A percentile compares a stretch with the other conserved stretches of the same genome.
phyloP scores from a whole-genome alignment of 2,329 filamentous ascomycete genomes.

The Dothistroma septosporum region DNA sequence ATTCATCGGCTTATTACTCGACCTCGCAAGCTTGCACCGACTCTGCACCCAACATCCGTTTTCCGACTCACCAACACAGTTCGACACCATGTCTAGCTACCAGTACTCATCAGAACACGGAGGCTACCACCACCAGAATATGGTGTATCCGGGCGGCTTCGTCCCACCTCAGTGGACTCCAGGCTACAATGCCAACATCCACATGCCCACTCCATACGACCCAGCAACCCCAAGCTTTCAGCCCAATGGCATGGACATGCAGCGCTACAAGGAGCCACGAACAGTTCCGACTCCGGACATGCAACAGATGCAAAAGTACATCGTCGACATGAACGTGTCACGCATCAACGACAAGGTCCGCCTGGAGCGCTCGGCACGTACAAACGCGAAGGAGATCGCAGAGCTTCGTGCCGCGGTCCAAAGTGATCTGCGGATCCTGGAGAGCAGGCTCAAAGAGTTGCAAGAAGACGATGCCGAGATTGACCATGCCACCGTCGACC shows the following conservation, averaged over 20 bases:
- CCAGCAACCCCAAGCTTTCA: slow-evolving; percentile 11
- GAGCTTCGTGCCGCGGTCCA: slow-evolving; percentile 5
- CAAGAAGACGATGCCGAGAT: slow-evolving; percentile 5
- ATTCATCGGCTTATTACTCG: not conserved
- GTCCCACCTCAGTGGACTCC: not conserved
- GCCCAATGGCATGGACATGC: slow-evolving; percentile 7
- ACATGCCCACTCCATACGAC: slow-evolving; percentile 2
- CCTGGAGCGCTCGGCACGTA: slow-evolving; percentile 3
- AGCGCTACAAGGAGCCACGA: not conserved
- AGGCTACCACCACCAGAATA: not conserved
- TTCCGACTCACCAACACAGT: not conserved
- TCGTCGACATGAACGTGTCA: slow-evolving; percentile 7
- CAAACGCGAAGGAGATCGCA: slow-evolving; percentile 10
- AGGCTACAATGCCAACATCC: not conserved
- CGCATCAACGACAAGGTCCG: slow-evolving; percentile 13
- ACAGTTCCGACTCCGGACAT: not conserved
- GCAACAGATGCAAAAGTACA: slow-evolving; percentile 5
- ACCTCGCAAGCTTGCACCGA: not conserved
- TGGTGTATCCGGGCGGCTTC: not conserved
- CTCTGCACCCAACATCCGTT: not conserved
- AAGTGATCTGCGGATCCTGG: slow-evolving; percentile 15
- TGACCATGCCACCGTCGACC: not conserved
- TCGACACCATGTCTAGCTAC: not conserved
- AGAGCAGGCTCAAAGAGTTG: slow-evolving; percentile 11
- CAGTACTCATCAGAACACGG: not conserved